Evolutionary conservation across 2,329 filamentous ascomycete genomes (phyloP).

Genomic region (Zymoseptoria brevis): DNA sequence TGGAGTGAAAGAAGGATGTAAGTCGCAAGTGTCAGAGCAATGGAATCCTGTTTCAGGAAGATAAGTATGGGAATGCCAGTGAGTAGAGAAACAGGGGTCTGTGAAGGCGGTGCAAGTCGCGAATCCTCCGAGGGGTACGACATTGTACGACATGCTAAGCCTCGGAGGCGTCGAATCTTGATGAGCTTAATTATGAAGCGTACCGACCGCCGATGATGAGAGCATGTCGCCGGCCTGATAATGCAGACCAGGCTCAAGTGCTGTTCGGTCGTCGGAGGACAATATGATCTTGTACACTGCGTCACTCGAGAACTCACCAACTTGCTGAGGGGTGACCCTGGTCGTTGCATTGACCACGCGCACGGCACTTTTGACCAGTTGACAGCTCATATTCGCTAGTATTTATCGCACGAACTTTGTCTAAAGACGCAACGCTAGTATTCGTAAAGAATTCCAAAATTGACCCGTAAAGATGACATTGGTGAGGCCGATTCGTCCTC

Average conservation of each 20-base stretch:
- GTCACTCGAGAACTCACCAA: neutral
- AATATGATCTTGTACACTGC: neutral
- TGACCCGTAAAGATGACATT: neutral
- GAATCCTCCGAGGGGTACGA: neutral
- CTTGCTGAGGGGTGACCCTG: neutral
- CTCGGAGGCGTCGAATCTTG: neutral
- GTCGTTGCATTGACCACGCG: neutral
- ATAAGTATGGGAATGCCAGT: neutral
- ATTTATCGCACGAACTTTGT: neutral
- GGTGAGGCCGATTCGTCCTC: neutral
- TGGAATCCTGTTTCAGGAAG: neutral
- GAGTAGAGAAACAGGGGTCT: neutral
- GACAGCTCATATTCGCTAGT: neutral
- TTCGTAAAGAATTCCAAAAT: neutral
- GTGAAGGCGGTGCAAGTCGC: neutral
- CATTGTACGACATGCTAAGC: neutral
- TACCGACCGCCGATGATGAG: neutral
- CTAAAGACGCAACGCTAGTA: neutral
- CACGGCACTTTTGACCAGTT: neutral
- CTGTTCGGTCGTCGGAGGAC: neutral
- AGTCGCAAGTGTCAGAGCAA: neutral
- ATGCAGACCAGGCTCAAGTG: neutral
- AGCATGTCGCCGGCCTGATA: neutral
- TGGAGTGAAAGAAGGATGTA: neutral
- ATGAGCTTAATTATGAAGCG: neutral